A percentile compares a stretch with the other conserved stretches of the same genome.
Conservation (phyloP, 352 stramenopile species). For the Pythium utonaiense region DNA sequence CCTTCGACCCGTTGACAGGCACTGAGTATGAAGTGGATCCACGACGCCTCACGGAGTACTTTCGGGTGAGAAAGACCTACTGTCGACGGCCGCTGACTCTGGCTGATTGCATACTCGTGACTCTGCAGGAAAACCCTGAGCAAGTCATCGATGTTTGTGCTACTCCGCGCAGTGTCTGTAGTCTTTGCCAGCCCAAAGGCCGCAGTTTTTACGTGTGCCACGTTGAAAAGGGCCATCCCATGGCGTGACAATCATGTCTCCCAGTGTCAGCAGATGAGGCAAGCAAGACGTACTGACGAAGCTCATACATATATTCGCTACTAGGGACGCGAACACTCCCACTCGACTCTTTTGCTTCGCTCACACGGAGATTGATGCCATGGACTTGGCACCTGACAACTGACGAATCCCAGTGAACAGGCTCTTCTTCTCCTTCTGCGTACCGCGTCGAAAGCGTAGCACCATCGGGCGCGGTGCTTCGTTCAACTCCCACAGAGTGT, state of each 20-base stretch:
- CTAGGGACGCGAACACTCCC: neutral
- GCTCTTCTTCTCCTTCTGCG: slow-evolving; percentile 72
- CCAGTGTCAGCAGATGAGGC: neutral
- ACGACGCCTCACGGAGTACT: slow-evolving; percentile 49
- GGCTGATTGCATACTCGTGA: neutral
- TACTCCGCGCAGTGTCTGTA: slow-evolving; percentile 40
- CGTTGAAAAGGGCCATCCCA: slow-evolving; percentile 67
- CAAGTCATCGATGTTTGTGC: slow-evolving; percentile 72
- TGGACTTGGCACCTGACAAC: slow-evolving; percentile 24
- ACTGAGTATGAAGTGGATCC: slow-evolving; percentile 37
- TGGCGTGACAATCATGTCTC: slow-evolving; percentile 36
- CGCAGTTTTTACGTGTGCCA: slow-evolving; percentile 68
- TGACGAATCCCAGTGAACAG: slow-evolving; percentile 54
- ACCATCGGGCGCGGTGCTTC: slow-evolving; percentile 68
- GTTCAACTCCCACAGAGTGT: slow-evolving; percentile 83
- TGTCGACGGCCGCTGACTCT: too few relatives aligned
- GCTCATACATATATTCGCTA: slow-evolving; percentile 4
- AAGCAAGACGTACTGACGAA: neutral
- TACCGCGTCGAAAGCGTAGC: slow-evolving; percentile 76
- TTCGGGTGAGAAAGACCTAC: slow-evolving; percentile 50
- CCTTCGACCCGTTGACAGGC: slow-evolving; percentile 48
- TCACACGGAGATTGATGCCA: slow-evolving; percentile 21
- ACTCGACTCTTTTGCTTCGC: neutral
- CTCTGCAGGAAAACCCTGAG: slow-evolving; percentile 47
- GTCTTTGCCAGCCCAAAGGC: slow-evolving; percentile 30